A percentile compares a stretch with the other conserved stretches of the same genome.
phyloP scores from a whole-genome alignment of 2,329 filamentous ascomycete genomes.

The Aspergillus viridinutans region DNA sequence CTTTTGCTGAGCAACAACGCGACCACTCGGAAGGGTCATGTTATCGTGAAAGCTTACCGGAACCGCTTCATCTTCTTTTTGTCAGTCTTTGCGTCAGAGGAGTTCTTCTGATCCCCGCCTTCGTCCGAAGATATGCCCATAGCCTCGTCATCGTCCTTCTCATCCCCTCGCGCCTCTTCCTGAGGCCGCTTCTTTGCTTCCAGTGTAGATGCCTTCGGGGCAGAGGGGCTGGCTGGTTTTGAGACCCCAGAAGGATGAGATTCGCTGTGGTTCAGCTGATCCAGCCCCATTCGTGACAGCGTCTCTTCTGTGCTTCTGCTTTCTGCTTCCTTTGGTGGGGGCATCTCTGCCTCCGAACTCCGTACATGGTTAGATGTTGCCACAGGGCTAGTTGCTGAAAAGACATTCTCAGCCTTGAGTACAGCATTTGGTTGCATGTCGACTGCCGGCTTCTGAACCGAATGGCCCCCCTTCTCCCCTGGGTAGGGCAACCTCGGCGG shows the following conservation, averaged over 20 bases:
- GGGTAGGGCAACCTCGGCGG: conserved; percentile 18
- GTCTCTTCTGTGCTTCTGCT: conserved; percentile 12
- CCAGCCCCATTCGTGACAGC: conserved; percentile 22
- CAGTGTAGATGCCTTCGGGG: conserved; percentile 8
- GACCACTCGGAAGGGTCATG: background rate
- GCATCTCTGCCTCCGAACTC: conserved; percentile 18
- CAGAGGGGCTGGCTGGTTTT: conserved; percentile 12
- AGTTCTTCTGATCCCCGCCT: conserved; percentile 26
- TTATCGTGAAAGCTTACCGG: conserved; percentile 22
- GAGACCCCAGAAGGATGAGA: conserved; percentile 13
- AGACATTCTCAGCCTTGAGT: conserved; percentile 28
- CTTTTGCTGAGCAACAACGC: background rate
- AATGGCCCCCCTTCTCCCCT: conserved; percentile 18
- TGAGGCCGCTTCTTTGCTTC: conserved; percentile 6
- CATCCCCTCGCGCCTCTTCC: conserved; percentile 15
- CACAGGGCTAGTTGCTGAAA: conserved; percentile 11
- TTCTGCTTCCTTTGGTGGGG: conserved; percentile 12
- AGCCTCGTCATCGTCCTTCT: conserved; percentile 13
- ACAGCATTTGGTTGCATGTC: conserved; percentile 23
- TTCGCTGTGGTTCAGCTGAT: conserved; percentile 22
- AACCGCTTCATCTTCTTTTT: conserved; percentile 45
- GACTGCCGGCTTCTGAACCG: conserved; percentile 11
- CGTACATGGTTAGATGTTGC: conserved; percentile 10
- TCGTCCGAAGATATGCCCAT: conserved; percentile 28
- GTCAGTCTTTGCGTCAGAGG: conserved; percentile 26